Base-by-base conservation (phyloP, 306 rosid species). In the Crotalaria pallida region DNA sequence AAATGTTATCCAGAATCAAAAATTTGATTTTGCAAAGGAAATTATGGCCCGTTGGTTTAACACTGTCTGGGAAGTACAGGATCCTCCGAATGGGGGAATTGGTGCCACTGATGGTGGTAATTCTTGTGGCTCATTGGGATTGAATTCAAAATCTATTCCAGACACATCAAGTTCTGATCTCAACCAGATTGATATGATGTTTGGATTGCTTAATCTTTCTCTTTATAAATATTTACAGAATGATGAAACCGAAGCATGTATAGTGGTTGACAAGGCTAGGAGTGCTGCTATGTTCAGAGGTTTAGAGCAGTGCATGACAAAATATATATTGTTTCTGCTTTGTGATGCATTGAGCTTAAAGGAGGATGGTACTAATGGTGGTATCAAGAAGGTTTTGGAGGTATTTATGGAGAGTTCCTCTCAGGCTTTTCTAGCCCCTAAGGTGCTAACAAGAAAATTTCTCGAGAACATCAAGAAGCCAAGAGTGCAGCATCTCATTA, bases 161-260 rank as follows among this genome's bases (percentile, higher is more conserved):
- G 88, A 80, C 58, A 21, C 71, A 47, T 63, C 36, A n/a, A 53
- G 45, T 60, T 57, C 74, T 58, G 49, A 73, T 73, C 65, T 52
- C 56, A 71, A 71, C 23, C 86, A 77, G 83, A 79, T 88, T 75
- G 98, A 94, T 67, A 26, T 19, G 45, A 65, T 87, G 86, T 90
- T 90, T 84, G 90, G 88, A 69, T 87, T 79, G 81, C 91, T 93
- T 59, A 94, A 90, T 72, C 96, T 88, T 3, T 85, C 96, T 33
- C 82, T 90, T 0, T 78, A 87, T 67, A 74, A 83, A 6, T 4
- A 82, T 73, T 69, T 87, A 10, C 87, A 77, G 77, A 85, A 84
- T 78, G 86, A 94, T 58, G 74, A 8, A 48, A 69, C 74, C 24
- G 92, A 78, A 80, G 97, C 97, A 48, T 74, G 79, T 64, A 66